Base-by-base conservation (phyloP, 768 basidiomycete genomes). In the Mrakia gelida region DNA sequence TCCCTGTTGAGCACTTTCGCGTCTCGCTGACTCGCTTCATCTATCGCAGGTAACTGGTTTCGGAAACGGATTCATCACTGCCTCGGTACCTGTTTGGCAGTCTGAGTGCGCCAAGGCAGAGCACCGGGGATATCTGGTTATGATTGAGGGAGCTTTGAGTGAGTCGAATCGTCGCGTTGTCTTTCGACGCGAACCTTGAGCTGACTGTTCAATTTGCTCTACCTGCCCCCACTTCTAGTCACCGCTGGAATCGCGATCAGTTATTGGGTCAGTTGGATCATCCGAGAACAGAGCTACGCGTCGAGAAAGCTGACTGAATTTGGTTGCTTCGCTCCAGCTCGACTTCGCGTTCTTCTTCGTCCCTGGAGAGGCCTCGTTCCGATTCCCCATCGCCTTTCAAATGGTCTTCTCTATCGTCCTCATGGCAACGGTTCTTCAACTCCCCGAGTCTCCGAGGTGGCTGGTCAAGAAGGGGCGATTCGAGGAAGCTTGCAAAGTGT, bases 1-100 rank as follows among this genome's bases (percentile, higher is more conserved):
- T 21, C 41, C 89, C 75, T 15, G 10, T 28, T 9, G 28, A 43
- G 11, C 9, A 26, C 6, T 5, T 8, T 28, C 63, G 38, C 32
- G 32, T 52, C 49, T 52, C 15, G 49, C 49, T 52, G 49, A 52
- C 49, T 13, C 15, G 11, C 49, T 21, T 52, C 18, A 21, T 52
- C 49, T 13, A 0, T 32, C 6, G n/a, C 65, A 67, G 30, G 80
- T 90, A 63, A 89, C 89, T 4, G 90, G 90, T 23, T 80, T 90
- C n/a, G 90, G 90, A 26, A 91, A 91, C 79, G 90, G 89, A 81
- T 90, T 45, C 70, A 78, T 90, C 88, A 91, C 90, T 4, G 90
- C 90, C 3, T 90, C 89, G 23, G 88, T 90, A 0, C 90, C 90
- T 3, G 86, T 87, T 15, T 91, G 90, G 81, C 89, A 90, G 77